These are phyloP conservation scores for Phyllosticta citribraziliensis DNA, from an alignment of 2,329 filamentous ascomycete genomes.

Conservation along the genomic window DNA sequence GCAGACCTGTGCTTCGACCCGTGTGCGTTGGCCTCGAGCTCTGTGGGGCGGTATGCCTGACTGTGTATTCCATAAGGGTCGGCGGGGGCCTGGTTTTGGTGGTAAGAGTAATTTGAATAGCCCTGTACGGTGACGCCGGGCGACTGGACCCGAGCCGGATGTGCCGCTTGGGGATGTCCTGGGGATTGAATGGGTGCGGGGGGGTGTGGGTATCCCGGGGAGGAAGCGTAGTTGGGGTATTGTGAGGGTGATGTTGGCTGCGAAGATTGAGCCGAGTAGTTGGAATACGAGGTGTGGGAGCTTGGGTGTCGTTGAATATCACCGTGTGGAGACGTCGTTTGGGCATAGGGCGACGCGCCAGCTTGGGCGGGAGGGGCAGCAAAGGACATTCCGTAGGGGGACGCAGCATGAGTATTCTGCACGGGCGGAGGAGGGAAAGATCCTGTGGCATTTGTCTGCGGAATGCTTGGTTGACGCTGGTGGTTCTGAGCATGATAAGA, in stretches of 20 bases:
- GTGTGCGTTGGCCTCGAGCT: conserved; percentile 43
- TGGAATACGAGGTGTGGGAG: conserved; percentile 15
- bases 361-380: conserved; percentile 25
- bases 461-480: conserved; percentile 30
- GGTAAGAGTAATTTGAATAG: conserved; percentile 46
- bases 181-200: conserved; percentile 16
- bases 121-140: conserved; percentile 40
- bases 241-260: not conserved
- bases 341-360: conserved; percentile 17
- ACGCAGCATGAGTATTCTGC: conserved; percentile 10
- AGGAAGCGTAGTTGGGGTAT: conserved; percentile 29
- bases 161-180: conserved; percentile 16
- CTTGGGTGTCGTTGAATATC: conserved; percentile 23
- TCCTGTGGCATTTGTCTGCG: conserved; percentile 16
- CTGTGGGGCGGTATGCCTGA: conserved; percentile 60
- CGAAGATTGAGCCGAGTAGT: not conserved
- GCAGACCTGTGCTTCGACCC: conserved; percentile 23
- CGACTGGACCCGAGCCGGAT: conserved; percentile 26
- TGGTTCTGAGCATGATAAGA: conserved; percentile 24
- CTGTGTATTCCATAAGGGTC: conserved; percentile 51
- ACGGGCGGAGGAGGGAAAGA: conserved; percentile 21
- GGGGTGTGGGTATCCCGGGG: conserved; percentile 22
- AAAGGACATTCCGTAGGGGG: conserved; percentile 23
- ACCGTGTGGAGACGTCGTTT: conserved; percentile 16
- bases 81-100: not conserved